phyloP scores from a whole-genome alignment of 2,329 filamentous ascomycete genomes.

The Taxawa tesnikishii region DNA sequence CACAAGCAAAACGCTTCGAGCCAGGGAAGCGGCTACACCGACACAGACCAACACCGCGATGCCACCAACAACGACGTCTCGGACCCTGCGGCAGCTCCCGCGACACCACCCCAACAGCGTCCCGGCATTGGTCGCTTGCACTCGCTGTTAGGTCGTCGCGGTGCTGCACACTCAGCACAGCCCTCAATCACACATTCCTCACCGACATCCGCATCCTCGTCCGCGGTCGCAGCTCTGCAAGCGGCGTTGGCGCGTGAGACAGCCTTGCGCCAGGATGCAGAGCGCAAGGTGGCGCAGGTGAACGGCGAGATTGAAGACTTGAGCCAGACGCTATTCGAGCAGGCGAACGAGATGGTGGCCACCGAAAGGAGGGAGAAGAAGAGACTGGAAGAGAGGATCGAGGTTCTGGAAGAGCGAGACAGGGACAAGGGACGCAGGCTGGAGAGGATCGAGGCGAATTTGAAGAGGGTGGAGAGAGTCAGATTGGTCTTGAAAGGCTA shows the following conservation, averaged over 20 bases:
- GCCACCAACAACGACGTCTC: too few species aligned
- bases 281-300: conserved; percentile 51
- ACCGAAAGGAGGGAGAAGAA: conserved; percentile 59
- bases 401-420: conserved; percentile 57
- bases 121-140: too few species aligned
- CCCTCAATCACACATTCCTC: too few species aligned
- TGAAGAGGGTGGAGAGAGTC: conserved; percentile 59
- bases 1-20: too few species aligned
- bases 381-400: conserved; percentile 58
- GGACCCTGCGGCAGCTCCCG: too few species aligned
- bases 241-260: conserved; percentile 54
- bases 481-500: conserved; percentile 50
- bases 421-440: conserved; percentile 55
- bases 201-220: too few species aligned
- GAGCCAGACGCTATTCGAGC: conserved; percentile 59
- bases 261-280: conserved; percentile 50
- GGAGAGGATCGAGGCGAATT: conserved; percentile 58
- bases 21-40: too few species aligned
- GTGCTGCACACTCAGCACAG: too few species aligned
- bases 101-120: too few species aligned
- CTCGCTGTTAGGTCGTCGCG: too few species aligned
- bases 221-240: too few species aligned
- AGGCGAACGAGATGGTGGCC: conserved; percentile 76
- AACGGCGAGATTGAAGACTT: conserved; percentile 67
- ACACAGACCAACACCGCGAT: too few species aligned